Conservation (phyloP, 768 basidiomycete species). For the Dendrothele bispora region DNA sequence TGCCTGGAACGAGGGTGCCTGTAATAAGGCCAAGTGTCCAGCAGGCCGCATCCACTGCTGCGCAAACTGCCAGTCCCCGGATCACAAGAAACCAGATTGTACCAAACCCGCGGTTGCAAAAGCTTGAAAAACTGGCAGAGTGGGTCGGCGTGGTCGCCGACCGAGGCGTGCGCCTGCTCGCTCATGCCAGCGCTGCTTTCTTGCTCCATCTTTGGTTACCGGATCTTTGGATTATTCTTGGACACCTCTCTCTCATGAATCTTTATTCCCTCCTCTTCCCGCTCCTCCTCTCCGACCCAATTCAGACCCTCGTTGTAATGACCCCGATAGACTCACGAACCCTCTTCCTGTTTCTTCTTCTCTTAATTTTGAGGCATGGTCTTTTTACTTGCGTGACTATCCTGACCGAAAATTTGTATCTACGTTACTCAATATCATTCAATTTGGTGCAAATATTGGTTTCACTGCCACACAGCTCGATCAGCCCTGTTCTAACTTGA, state of each 20-base stretch:
- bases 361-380: conserved; percentile 16
- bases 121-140: conserved; percentile 11
- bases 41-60: conserved; percentile 10
- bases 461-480: conserved; percentile 13
- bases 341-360: conserved; percentile 13
- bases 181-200: conserved; percentile 12
- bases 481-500: conserved; percentile 21
- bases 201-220: neutral
- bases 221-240: neutral
- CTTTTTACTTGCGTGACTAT: conserved; percentile 21
- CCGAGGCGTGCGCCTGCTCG: conserved; percentile 12
- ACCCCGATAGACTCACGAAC: neutral
- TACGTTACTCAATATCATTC: conserved; percentile 23
- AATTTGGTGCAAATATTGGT: conserved; percentile 24
- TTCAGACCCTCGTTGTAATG: conserved; percentile 21
- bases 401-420: conserved; percentile 25
- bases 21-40: conserved; percentile 9
- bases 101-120: conserved; percentile 1
- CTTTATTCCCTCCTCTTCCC: conserved; percentile 9
- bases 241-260: conserved; percentile 7
- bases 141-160: conserved; percentile 12
- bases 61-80: conserved; percentile 4
- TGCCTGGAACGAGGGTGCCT: too few species aligned
- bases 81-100: neutral
- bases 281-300: conserved; percentile 19